These are phyloP conservation scores for Phylloporus scabripes DNA, from an alignment of 768 basidiomycete genomes.

Conservation along the genomic window DNA sequence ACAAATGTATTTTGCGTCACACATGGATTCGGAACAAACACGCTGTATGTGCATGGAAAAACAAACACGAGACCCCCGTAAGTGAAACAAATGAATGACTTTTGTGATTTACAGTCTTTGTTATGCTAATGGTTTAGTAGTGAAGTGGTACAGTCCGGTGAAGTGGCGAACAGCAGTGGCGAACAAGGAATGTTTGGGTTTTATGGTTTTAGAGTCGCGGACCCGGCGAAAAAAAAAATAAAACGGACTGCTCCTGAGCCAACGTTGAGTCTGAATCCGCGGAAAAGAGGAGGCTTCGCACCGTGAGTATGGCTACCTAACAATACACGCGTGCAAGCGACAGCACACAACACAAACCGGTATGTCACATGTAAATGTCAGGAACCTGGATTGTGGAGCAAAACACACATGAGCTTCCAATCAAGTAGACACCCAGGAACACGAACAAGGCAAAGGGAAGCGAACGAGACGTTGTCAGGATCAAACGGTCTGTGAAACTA, in stretches of 20 bases:
- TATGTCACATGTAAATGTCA: slow-evolving; percentile 21
- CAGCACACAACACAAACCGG: slow-evolving; percentile 27
- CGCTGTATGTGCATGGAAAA: slow-evolving; percentile 22
- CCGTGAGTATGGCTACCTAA: slow-evolving; percentile 47
- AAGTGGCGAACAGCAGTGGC: slow-evolving; percentile 11
- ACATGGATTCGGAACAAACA: slow-evolving; percentile 10
- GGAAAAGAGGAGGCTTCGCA: slow-evolving; percentile 30
- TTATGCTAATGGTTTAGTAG: slow-evolving; percentile 21
- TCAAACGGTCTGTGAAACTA: slow-evolving; percentile 18
- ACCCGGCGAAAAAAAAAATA: slow-evolving; percentile 13
- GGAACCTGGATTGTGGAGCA: slow-evolving; percentile 28
- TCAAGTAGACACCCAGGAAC: slow-evolving; percentile 7
- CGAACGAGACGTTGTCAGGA: neutral
- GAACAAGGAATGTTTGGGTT: slow-evolving; percentile 20
- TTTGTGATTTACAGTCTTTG: slow-evolving; percentile 22
- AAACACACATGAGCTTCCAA: slow-evolving; percentile 19
- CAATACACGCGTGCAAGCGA: slow-evolving; percentile 44
- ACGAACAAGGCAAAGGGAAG: neutral
- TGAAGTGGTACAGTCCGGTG: slow-evolving; percentile 27
- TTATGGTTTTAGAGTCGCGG: slow-evolving; percentile 25
- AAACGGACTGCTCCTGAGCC: slow-evolving; percentile 9
- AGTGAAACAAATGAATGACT: slow-evolving; percentile 27
- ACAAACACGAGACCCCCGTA: slow-evolving; percentile 11
- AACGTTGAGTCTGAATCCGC: slow-evolving; percentile 20
- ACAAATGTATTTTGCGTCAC: slow-evolving; percentile 12